Evolutionary conservation across 805 yeast species (phyloP).

Genomic region (Kuraishia cidri): DNA sequence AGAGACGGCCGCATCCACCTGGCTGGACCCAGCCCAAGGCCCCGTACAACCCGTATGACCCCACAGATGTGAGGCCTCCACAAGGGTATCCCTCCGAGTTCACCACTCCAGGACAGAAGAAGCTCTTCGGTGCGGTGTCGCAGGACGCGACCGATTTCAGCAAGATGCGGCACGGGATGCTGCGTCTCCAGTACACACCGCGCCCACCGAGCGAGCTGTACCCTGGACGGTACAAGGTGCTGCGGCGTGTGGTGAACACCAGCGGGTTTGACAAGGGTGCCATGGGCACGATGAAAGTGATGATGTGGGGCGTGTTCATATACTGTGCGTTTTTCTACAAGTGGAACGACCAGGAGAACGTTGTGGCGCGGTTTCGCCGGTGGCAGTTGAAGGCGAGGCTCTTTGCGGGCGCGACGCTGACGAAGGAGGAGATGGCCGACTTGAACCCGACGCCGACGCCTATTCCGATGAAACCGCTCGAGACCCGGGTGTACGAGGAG

Average conservation of each 20-base stretch:
- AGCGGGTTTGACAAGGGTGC: conserved; percentile 52
- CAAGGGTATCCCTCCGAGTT: conserved; percentile 84
- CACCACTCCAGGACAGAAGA: conserved; percentile 53
- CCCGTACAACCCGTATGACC: conserved; percentile 82
- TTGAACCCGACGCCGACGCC: conserved; percentile 35
- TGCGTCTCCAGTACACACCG: conserved; percentile 65
- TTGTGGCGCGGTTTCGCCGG: conserved; percentile 61
- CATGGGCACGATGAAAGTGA: conserved; percentile 40
- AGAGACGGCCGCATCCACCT: conserved; percentile 64
- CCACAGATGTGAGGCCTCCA: conserved; percentile 67
- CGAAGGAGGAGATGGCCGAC: conserved; percentile 56
- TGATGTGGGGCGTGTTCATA: conserved; percentile 38
- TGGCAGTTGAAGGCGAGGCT: conserved; percentile 50
- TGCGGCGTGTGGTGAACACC: conserved; percentile 48
- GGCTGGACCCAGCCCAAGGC: conserved; percentile 80
- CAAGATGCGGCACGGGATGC: conserved; percentile 67
- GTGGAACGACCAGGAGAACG: conserved; percentile 84
- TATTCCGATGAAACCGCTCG: conserved; percentile 26
- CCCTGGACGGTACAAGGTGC: conserved; percentile 72
- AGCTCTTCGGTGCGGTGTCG: conserved; percentile 40
- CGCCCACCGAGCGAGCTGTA: conserved; percentile 66
- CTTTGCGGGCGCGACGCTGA: conserved; percentile 39
- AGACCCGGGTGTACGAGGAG: conserved; percentile 26
- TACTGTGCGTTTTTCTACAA: conserved; percentile 67
- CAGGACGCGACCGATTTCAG: conserved; percentile 59